Evolutionary conservation across 2,329 filamentous ascomycete genomes (phyloP).

Genomic region (Blastomyces silverae): DNA sequence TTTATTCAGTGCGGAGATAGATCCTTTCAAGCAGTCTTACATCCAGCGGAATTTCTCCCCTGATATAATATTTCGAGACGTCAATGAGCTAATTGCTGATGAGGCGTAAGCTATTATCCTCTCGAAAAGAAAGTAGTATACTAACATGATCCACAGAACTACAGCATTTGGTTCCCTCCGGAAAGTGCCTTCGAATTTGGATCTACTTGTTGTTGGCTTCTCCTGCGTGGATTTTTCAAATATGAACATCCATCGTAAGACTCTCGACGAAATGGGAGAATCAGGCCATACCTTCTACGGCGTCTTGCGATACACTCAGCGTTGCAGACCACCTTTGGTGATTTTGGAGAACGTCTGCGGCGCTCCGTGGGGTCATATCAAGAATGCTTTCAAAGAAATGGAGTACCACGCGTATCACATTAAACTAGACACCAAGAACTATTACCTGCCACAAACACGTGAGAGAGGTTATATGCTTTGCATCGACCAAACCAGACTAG

Average conservation of each 20-base stretch:
- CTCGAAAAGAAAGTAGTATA: not conserved
- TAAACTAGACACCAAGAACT: conserved; percentile 61
- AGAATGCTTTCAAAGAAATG: conserved; percentile 42
- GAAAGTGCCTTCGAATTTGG: conserved; percentile 51
- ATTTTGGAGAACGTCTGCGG: conserved; percentile 64
- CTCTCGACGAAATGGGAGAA: conserved; percentile 52
- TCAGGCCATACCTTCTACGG: conserved; percentile 60
- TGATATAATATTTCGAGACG: conserved; percentile 52
- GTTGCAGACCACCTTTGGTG: conserved; percentile 55
- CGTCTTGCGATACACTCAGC: conserved; percentile 52
- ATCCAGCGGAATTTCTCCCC: conserved; percentile 55
- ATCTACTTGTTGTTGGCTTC: conserved; percentile 65
- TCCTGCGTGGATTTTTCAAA: conserved; percentile 69
- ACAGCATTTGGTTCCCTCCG: conserved; percentile 60
- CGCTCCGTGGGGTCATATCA: conserved; percentile 54
- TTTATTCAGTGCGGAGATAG: conserved; percentile 58
- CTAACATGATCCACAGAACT: conserved; percentile 39
- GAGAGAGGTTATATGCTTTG: conserved; percentile 55
- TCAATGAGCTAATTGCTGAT: conserved; percentile 48
- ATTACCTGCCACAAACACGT: conserved; percentile 65
- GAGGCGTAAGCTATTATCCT: conserved; percentile 40
- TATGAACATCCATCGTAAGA: conserved; percentile 54
- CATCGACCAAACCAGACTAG: conserved; percentile 37
- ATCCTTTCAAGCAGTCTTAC: conserved; percentile 57
- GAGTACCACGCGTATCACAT: conserved; percentile 51